phyloP scores from a whole-genome alignment of 2,329 filamentous ascomycete genomes.

The Aspergillus persii region DNA sequence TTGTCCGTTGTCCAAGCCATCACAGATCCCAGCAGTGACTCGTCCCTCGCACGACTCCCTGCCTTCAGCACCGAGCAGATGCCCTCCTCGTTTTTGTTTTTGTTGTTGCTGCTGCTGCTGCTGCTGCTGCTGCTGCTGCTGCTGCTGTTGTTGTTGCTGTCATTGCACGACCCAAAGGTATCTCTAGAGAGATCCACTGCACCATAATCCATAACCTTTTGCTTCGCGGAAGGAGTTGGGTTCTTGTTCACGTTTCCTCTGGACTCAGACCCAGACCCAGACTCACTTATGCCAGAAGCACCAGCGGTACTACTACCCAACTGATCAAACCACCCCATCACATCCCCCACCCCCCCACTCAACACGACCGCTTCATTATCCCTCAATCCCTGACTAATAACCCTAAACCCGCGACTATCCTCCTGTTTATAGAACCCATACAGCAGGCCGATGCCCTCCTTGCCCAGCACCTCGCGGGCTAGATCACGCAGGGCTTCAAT shows the following conservation, averaged over 20 bases:
- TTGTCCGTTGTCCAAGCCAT: slow-evolving; percentile 4
- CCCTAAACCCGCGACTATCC: slow-evolving; percentile 5
- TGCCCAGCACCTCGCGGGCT: slow-evolving; percentile 12
- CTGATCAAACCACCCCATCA: background rate
- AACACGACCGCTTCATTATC: slow-evolving; percentile 2
- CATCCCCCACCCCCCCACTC: background rate
- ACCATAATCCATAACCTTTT: slow-evolving; percentile 7
- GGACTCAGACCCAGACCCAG: no score
- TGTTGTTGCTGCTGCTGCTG: no score
- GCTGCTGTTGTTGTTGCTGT: background rate
- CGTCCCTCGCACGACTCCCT: background rate
- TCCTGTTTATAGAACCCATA: slow-evolving; percentile 16
- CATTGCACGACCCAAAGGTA: background rate
- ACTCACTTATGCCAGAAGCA: no score
- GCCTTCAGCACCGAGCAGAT: slow-evolving; percentile 3
- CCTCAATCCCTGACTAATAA: slow-evolving; percentile 7
- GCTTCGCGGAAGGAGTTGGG: background rate
- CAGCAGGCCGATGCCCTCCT: slow-evolving; percentile 13
- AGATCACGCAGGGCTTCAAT: slow-evolving; percentile 16
- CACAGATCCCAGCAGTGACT: slow-evolving; percentile 1
- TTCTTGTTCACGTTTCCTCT: no score
- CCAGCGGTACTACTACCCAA: background rate
- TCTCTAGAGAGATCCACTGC: background rate
- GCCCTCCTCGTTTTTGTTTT: background rate
- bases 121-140: background rate